Evolutionary conservation across 177 flowering plant species (phyloP).

Genomic region (Tripterygium wilfordii): DNA sequence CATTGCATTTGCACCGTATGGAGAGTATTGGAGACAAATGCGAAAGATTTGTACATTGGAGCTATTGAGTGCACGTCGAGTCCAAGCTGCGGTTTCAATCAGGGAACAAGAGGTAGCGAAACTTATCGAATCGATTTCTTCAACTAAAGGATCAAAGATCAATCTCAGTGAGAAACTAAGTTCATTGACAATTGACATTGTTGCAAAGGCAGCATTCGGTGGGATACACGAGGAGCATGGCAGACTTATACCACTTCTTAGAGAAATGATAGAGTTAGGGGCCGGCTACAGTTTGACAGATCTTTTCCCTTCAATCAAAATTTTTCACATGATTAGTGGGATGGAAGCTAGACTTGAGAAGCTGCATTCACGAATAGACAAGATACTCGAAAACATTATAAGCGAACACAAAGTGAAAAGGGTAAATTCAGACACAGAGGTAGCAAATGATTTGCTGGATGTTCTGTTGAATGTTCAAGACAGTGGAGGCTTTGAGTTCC

Average conservation of each 20-base stretch:
- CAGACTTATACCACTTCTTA: constrained; percentile 1
- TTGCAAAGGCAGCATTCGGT: constrained; percentile 17
- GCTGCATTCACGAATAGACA: constrained; percentile 11
- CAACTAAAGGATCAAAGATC: constrained; percentile 5
- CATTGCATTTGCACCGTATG: constrained; percentile 24
- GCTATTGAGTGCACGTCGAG: constrained; percentile 15
- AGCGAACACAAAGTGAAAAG: constrained; percentile 17
- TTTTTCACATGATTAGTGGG: constrained; percentile 13
- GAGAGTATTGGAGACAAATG: constrained; percentile 33
- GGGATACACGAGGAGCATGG: constrained; percentile 12
- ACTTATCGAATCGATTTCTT: constrained; percentile 8
- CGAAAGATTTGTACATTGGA: constrained; percentile 15
- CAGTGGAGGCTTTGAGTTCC: constrained; percentile 2
- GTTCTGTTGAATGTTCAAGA: constrained; percentile 23
- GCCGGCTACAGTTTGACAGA: constrained; percentile 17
- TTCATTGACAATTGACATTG: constrained; percentile 4
- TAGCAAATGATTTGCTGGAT: constrained; percentile 29
- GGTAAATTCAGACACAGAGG: not conserved
- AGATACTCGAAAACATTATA: constrained; percentile 18
- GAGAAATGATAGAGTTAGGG: not conserved
- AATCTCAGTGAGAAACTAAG: constrained; percentile 12
- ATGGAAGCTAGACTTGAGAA: constrained; percentile 16
- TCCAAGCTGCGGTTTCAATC: constrained; percentile 9
- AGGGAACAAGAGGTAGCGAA: constrained; percentile 15
- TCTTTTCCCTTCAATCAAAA: constrained; percentile 16